Evolutionary conservation across 768 basidiomycete species (phyloP).

Genomic region (Amanita fuliginea): DNA sequence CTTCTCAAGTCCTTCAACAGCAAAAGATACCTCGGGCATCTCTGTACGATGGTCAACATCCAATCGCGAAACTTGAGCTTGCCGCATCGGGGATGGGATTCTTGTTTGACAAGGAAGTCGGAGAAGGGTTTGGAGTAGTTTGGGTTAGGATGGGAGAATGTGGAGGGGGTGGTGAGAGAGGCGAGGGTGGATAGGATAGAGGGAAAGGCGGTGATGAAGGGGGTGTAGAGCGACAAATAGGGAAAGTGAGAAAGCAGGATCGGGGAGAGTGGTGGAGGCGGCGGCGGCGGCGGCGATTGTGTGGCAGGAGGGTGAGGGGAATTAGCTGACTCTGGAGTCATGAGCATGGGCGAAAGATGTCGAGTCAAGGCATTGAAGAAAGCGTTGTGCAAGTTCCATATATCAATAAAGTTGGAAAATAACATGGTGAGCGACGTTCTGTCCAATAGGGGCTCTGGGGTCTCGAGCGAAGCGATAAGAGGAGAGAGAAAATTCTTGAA

Average conservation of each 20-base stretch:
- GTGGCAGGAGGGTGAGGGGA: slow-evolving; percentile 12
- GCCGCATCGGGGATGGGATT: slow-evolving; percentile 59
- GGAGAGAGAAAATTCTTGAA: slow-evolving; percentile 75
- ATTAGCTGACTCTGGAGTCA: background rate
- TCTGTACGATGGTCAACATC: slow-evolving; percentile 78
- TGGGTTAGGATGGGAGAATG: slow-evolving; percentile 24
- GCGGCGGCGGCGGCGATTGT: too few species aligned
- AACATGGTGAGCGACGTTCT: slow-evolving; percentile 59
- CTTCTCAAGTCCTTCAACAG: slow-evolving; percentile 71
- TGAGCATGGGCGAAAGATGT: slow-evolving; percentile 16
- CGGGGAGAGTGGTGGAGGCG: slow-evolving; percentile 19
- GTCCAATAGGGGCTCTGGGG: slow-evolving; percentile 54
- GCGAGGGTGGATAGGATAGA: slow-evolving; percentile 48
- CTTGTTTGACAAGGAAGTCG: slow-evolving; percentile 50
- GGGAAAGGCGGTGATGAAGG: slow-evolving; percentile 74
- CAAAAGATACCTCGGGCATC: slow-evolving; percentile 80
- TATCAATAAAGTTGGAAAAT: slow-evolving; percentile 86
- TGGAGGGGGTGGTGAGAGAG: slow-evolving; percentile 36
- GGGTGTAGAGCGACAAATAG: slow-evolving; percentile 79
- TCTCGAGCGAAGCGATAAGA: slow-evolving; percentile 66
- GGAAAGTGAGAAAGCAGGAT: slow-evolving; percentile 75
- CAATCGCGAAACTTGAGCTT: slow-evolving; percentile 75
- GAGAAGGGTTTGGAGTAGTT: slow-evolving; percentile 46
- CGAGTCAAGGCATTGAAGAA: slow-evolving; percentile 53
- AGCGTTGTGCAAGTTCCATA: slow-evolving; percentile 79